phyloP scores from a whole-genome alignment of 2,329 filamentous ascomycete species.

The Xylaria sp. region DNA sequence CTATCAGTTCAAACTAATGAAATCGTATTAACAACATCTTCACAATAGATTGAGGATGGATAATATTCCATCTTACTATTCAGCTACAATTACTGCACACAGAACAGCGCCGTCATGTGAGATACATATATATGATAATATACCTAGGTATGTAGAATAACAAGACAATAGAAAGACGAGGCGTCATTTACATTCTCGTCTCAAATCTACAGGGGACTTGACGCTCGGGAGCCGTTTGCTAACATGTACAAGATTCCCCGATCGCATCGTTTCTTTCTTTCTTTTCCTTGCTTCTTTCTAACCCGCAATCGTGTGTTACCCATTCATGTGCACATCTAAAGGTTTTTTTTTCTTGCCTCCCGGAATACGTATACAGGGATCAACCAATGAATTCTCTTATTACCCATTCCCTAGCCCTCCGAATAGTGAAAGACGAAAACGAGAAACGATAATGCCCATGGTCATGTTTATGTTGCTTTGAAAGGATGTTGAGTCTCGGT shows the following conservation, averaged over 20 bases:
- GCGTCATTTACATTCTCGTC: conserved; percentile 9
- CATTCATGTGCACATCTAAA: conserved; percentile 30
- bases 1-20: too few species aligned
- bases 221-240: background rate
- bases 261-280: background rate
- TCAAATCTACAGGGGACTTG: conserved; percentile 17
- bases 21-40: too few species aligned
- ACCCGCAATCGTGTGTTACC: conserved; percentile 24
- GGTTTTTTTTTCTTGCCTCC: conserved; percentile 19
- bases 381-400: conserved; percentile 3
- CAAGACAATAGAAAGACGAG: background rate
- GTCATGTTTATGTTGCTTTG: conserved; percentile 17
- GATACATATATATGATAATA: background rate
- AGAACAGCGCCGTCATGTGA: background rate
- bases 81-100: too few species aligned
- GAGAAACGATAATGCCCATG: background rate
- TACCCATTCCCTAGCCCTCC: conserved; percentile 3
- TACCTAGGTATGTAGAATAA: background rate
- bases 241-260: conserved; percentile 11
- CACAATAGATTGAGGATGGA: too few species aligned
- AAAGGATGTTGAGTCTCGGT: background rate
- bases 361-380: conserved; percentile 40
- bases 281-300: conserved; percentile 16
- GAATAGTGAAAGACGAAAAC: too few species aligned
- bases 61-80: too few species aligned